Evolutionary conservation across 2,329 filamentous ascomycete genomes (phyloP), one percentile per base, ranked within the genome.

Genomic region (Hortaea werneckii): DNA sequence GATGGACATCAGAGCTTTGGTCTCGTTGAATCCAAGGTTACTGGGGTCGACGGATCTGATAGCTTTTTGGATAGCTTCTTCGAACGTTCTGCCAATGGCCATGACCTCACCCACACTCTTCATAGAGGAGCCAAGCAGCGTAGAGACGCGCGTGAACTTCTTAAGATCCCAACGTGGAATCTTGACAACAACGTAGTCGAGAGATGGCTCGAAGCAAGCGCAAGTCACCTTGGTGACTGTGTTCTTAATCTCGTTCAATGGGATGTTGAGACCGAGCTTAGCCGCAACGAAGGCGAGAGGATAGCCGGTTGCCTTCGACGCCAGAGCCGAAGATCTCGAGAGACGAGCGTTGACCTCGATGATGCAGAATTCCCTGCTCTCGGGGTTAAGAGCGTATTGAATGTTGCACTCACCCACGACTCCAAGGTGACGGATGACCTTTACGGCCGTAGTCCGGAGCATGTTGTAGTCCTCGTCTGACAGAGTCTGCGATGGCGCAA

Each of bases 41-140:
- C 92, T 83, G 69, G 87, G 90, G 66, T 98, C 92, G 47, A 96
- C 90, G 37, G 87, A 83, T 42, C 92, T 83, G 58, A 98, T 98
- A 13, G 92, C 92, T 68, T 96, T 98, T 61, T 98, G 92, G 37
- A 98, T 95, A 6, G 92, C 92, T 69, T 98, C 92, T 68, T 98
- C 92, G 58, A 98, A 98, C 0, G 86, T 94, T 54, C 92, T 77
- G 47, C 92, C 92, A 56, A 98, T 95, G 60, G 85, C 90, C 92
- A 98, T 96, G 55, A 98, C 92, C 66, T 98, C 92, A 62, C 92
- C 92, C 44, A 98, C 89, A 78, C 87, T 95, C 82, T 96, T 98
- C 92, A 98, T 98, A 9, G 90, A 95, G 3, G 92, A 96, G 29
- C 89, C 90, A 26, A 98, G 83, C 62, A 94, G 84, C 1, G 89